These are phyloP conservation scores for Bassia scoparia DNA, from an alignment of 148 eudicot genomes.

Conservation along the genomic window DNA sequence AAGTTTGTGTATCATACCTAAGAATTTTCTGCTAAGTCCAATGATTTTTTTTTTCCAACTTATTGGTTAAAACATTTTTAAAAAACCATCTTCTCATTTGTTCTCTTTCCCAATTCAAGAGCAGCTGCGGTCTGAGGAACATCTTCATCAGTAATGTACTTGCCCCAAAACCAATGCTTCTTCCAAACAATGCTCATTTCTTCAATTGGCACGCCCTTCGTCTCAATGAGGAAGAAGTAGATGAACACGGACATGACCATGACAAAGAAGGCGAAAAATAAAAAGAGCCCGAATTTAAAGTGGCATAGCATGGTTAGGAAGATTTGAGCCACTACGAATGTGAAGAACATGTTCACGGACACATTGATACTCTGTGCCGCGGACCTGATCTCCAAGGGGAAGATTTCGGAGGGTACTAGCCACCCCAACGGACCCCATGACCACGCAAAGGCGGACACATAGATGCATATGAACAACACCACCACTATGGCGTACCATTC, in stretches of 20 bases:
- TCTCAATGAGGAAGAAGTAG: constrained; percentile 72
- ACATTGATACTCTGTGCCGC: constrained; percentile 74
- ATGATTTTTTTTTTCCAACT: background rate
- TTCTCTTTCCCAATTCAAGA: constrained; percentile 38
- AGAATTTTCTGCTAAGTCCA: background rate
- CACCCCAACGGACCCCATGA: constrained; percentile 92
- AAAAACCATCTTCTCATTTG: constrained; percentile 11
- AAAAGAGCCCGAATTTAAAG: constrained; percentile 64
- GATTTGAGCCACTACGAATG: constrained; percentile 59
- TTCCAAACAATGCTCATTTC: constrained; percentile 72
- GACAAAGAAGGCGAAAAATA: constrained; percentile 69
- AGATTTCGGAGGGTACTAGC: constrained; percentile 78
- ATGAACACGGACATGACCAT: constrained; percentile 55
- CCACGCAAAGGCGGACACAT: constrained; percentile 79
- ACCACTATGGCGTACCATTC: constrained; percentile 68
- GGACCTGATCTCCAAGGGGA: constrained; percentile 77
- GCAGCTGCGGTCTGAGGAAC: constrained; percentile 21
- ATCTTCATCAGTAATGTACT: constrained; percentile 42
- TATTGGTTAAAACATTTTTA: background rate
- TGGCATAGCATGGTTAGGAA: constrained; percentile 71
- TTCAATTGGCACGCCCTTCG: constrained; percentile 77
- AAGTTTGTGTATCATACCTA: constrained; percentile 3
- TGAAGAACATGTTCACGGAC: constrained; percentile 78
- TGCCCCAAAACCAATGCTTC: constrained; percentile 65
- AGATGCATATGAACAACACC: constrained; percentile 72